Conservation (phyloP, 1,284 basidiomycete genomes). For the Cryptococcus sp. region DNA sequence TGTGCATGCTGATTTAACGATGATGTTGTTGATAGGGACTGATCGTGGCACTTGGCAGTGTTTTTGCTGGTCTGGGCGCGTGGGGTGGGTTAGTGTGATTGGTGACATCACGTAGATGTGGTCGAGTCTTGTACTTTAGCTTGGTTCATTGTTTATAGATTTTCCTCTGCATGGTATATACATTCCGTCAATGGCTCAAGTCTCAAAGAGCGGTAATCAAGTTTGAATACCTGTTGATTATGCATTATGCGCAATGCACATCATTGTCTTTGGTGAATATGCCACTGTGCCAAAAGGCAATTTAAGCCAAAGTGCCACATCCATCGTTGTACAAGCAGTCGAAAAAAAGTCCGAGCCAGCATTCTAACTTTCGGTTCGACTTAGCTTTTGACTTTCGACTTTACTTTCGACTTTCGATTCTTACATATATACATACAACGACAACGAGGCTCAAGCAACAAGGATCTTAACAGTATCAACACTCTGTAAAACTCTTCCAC, state of each 20-base stretch:
- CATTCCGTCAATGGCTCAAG: too few relatives aligned
- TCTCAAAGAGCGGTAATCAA: not conserved
- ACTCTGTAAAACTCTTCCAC: too few relatives aligned
- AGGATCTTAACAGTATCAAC: too few relatives aligned
- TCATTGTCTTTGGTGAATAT: too few relatives aligned
- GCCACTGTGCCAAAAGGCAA: not conserved
- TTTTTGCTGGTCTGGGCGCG: constrained; percentile 50
- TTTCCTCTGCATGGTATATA: too few relatives aligned
- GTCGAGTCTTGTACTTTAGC: too few relatives aligned
- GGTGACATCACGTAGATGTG: too few relatives aligned
- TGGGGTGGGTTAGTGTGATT: constrained; percentile 51
- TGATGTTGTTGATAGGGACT: constrained; percentile 37
- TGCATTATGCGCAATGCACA: not conserved
- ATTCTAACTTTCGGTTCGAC: too few relatives aligned
- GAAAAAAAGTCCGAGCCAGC: not conserved
- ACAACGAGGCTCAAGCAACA: too few relatives aligned
- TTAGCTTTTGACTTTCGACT: not conserved
- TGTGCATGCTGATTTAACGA: not conserved
- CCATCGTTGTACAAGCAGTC: not conserved
- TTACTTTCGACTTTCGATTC: not conserved
- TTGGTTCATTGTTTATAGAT: too few relatives aligned
- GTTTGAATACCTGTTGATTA: not conserved
- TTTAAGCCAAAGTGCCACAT: not conserved
- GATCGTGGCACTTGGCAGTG: constrained; percentile 49
- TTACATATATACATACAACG: too few relatives aligned